Conservation (phyloP, 768 basidiomycete species). For the Gloeophyllum trabeum region DNA sequence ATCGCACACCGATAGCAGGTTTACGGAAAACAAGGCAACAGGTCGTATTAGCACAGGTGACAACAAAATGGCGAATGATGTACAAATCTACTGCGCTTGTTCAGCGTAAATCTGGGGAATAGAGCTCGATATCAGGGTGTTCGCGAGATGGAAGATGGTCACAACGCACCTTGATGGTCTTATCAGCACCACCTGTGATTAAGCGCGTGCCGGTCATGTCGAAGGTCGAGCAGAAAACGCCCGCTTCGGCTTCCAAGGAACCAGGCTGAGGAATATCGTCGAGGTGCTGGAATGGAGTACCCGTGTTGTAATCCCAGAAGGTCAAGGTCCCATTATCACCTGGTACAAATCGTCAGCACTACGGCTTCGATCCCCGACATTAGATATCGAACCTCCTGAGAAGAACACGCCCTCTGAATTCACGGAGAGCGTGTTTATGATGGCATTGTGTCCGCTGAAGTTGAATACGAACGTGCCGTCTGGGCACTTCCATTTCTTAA, state of each 20-base stretch:
- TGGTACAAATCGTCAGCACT: constrained; percentile 17
- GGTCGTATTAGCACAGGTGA: too few species aligned
- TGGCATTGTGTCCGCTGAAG: constrained; percentile 92
- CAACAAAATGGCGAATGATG: too few species aligned
- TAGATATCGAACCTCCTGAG: constrained; percentile 65
- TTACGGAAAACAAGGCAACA: too few species aligned
- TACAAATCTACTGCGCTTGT: too few species aligned
- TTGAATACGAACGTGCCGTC: constrained; percentile 95
- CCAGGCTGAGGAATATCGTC: constrained; percentile 95
- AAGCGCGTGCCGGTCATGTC: constrained; percentile 90
- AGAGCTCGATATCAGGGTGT: too few species aligned
- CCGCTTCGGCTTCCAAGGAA: constrained; percentile 95
- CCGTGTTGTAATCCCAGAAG: constrained; percentile 93
- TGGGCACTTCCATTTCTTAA: constrained; percentile 99
- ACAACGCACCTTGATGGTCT: constrained; percentile 92
- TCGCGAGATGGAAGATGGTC: too few species aligned
- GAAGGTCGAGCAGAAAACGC: constrained; percentile 94
- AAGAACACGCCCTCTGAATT: constrained; percentile 96
- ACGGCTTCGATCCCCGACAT: neutral
- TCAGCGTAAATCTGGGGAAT: too few species aligned
- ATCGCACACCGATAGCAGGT: too few species aligned
- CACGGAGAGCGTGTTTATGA: constrained; percentile 91
- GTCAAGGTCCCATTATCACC: constrained; percentile 88
- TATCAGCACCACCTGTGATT: constrained; percentile 95
- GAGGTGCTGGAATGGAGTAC: constrained; percentile 88